Percentiles rank a stretch among this genome's conserved stretches.
Evolutionary conservation across 225 moss, liverwort and hornwort species (phyloP).

Genomic region (Rhytidiadelphus loreus): DNA sequence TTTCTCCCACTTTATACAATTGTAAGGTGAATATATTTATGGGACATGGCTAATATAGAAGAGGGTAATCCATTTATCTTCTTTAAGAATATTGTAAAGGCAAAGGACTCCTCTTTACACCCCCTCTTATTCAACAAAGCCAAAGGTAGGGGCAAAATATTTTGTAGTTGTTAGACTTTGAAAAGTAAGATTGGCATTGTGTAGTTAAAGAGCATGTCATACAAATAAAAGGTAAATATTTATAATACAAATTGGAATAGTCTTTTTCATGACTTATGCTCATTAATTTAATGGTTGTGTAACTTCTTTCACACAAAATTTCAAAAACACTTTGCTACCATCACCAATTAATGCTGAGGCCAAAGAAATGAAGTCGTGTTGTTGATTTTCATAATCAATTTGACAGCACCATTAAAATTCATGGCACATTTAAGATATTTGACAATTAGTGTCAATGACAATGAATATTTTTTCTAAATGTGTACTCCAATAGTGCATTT

Average conservation of each 20-base stretch:
- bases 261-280: not conserved
- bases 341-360: not conserved
- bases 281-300: not conserved
- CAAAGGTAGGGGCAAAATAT: not conserved
- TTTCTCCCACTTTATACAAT: accelerated
- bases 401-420: not conserved
- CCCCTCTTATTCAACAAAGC: accelerated
- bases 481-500: not conserved
- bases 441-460: not conserved
- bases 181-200: not conserved
- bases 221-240: not conserved
- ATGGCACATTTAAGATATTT: not conserved
- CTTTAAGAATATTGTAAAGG: not conserved
- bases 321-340: not conserved
- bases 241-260: not conserved
- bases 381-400: not conserved
- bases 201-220: not conserved
- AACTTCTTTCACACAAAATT: not conserved
- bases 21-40: not conserved
- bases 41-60: accelerated
- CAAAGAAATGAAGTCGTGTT: not conserved
- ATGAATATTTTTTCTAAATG: no score
- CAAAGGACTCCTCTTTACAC: accelerated
- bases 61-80: accelerated
- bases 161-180: not conserved